A percentile compares a stretch with the other conserved stretches of the same genome.
phyloP scores from a whole-genome alignment of 768 basidiomycete genomes.

The Suillus occidentalis region DNA sequence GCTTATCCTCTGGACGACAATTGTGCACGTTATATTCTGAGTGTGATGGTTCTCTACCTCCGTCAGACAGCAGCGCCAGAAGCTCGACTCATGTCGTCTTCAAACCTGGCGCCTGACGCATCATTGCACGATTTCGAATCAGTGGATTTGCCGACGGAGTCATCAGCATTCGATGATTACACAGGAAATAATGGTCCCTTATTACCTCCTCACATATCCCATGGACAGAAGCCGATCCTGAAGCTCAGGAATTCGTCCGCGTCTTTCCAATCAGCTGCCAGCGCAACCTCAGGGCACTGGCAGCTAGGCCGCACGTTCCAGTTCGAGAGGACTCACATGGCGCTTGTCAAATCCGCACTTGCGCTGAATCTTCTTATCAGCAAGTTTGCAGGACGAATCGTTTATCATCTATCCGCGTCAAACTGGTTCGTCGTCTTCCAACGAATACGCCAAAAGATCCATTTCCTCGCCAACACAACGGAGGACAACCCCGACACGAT shows the following conservation, averaged over 20 bases:
- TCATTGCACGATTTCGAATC: slow-evolving; percentile 73
- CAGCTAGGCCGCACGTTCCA: slow-evolving; percentile 28
- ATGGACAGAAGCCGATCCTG: slow-evolving; percentile 30
- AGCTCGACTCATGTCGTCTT: slow-evolving; percentile 55
- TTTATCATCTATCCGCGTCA: slow-evolving; percentile 84
- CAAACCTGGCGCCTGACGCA: slow-evolving; percentile 59
- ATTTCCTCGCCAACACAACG: slow-evolving; percentile 51
- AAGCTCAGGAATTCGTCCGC: slow-evolving; percentile 38
- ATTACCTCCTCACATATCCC: slow-evolving; percentile 44
- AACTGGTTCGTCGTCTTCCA: slow-evolving; percentile 82
- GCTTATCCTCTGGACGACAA: slow-evolving; percentile 76
- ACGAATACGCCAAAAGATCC: slow-evolving; percentile 69
- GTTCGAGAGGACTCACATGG: slow-evolving; percentile 66
- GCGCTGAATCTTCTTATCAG: slow-evolving; percentile 63
- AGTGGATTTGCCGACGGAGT: slow-evolving; percentile 39
- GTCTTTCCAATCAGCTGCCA: slow-evolving; percentile 42
- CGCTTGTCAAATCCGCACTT: slow-evolving; percentile 52
- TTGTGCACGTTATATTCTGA: slow-evolving; percentile 78
- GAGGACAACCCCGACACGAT: slow-evolving; percentile 65
- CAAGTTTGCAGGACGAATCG: slow-evolving; percentile 73
- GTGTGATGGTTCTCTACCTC: slow-evolving; percentile 81
- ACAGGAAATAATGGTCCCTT: slow-evolving; percentile 18
- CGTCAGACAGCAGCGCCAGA: slow-evolving; percentile 66
- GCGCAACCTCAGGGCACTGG: slow-evolving; percentile 28
- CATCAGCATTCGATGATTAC: slow-evolving; percentile 22